Conservation (phyloP, 352 stramenopile genomes). For the Thraustochytrium striatum region DNA sequence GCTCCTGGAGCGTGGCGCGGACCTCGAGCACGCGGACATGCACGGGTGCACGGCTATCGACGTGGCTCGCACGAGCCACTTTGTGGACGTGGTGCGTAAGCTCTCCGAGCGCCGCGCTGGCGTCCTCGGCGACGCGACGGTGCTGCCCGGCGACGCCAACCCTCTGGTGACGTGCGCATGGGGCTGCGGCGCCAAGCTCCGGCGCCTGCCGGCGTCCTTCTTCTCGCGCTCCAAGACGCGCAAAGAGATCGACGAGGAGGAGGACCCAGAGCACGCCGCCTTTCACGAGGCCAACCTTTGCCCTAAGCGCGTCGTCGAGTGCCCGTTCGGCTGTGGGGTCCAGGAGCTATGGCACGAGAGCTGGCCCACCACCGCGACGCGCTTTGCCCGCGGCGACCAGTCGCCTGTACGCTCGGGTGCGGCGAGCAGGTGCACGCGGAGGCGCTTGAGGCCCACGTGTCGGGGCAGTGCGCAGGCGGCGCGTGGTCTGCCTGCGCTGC, state of each 20-base stretch:
- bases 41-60: slow-evolving; percentile 52
- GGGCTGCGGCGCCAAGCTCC: slow-evolving; percentile 51
- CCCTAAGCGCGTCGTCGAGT: slow-evolving; percentile 43
- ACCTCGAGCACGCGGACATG: slow-evolving; percentile 29
- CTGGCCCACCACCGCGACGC: slow-evolving; percentile 41
- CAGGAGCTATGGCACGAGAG: slow-evolving; percentile 45
- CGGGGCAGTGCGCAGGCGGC: background rate
- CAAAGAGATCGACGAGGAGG: slow-evolving; percentile 3
- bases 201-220: slow-evolving; percentile 4
- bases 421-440: background rate
- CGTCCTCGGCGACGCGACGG: slow-evolving; percentile 41
- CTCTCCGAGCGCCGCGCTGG: slow-evolving; percentile 40
- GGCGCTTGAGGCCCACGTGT: slow-evolving; percentile 13
- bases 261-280: background rate
- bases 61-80: slow-evolving; percentile 42
- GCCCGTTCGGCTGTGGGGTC: slow-evolving; percentile 30
- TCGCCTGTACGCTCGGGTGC: slow-evolving; percentile 45
- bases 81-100: slow-evolving; percentile 49
- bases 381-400: slow-evolving; percentile 43
- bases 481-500: slow-evolving; percentile 17
- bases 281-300: slow-evolving; percentile 49
- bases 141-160: slow-evolving; percentile 47
- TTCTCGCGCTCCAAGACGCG: slow-evolving; percentile 24
- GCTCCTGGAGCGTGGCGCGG: slow-evolving; percentile 50
- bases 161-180: slow-evolving; percentile 44